Percentiles rank a stretch among this genome's conserved stretches.
These are phyloP conservation scores for Cucumis sativus DNA, from an alignment of 306 rosid genomes.

Conservation along the genomic window Cucumber_9930_V3 NC_026661.2:22084001-22084500, in stretches of 20 bases:
- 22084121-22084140: background rate
- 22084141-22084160: conserved; percentile 1
- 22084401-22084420: conserved; percentile 67
- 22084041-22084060: conserved; percentile 67
- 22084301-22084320: conserved; percentile 5
- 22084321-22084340: conserved; percentile 18
- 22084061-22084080: conserved; percentile 90
- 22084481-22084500: conserved; percentile 11
- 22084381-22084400: conserved; percentile 55
- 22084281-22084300: background rate
- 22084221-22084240: conserved; percentile 44
- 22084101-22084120: background rate
- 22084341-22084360: conserved; percentile 35
- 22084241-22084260: background rate
- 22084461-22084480: conserved; percentile 49
- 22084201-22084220: conserved; percentile 41
- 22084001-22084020: conserved; percentile 57
- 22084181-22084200: conserved; percentile 39
- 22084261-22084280: background rate
- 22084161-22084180: conserved; percentile 60
- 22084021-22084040: conserved; percentile 93
- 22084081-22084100: conserved; percentile 91
- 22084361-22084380: conserved; percentile 42
- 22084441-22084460: conserved; percentile 68
- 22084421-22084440: conserved; percentile 55